phyloP scores from a whole-genome alignment of 202 grass and related monocot species.

The Bolboschoenoplectus hybrid region DNA sequence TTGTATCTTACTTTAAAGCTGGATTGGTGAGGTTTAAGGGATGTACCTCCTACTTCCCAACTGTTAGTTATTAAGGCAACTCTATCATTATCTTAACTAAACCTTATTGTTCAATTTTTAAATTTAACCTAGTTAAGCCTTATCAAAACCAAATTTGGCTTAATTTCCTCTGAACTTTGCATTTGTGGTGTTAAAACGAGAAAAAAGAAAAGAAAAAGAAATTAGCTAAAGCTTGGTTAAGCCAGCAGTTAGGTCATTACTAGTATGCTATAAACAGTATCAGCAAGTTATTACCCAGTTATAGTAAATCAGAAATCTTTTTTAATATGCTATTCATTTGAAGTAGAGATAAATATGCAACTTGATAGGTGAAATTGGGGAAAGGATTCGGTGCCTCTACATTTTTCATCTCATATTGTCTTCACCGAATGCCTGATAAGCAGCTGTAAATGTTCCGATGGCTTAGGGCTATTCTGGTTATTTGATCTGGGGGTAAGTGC shows the following conservation, averaged over 20 bases:
- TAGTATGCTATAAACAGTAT: background rate
- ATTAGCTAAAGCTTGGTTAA: background rate
- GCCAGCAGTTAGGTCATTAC: background rate
- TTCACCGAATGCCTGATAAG: background rate
- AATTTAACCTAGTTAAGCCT: background rate
- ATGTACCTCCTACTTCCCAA: background rate
- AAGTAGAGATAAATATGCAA: constrained; percentile 36
- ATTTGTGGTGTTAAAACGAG: background rate
- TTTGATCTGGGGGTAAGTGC: background rate
- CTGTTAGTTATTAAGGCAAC: background rate
- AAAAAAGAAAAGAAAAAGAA: background rate
- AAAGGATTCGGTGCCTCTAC: constrained; percentile 75
- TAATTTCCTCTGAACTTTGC: constrained; percentile 7
- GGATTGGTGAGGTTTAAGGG: background rate
- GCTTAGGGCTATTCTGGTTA: background rate
- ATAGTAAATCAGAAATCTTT: constrained; percentile 20
- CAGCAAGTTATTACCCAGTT: background rate
- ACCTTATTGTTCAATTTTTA: background rate
- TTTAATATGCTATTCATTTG: constrained; percentile 5
- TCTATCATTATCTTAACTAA: background rate
- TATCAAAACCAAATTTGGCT: background rate
- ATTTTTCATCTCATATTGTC: constrained; percentile 52
- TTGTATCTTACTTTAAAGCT: constrained; percentile 30
- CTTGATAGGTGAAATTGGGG: constrained; percentile 68
- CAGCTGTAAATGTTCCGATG: background rate